phyloP scores from a whole-genome alignment of 371 early-diverging fungal genomes.

The Apophysomyces ossiformis region DNA sequence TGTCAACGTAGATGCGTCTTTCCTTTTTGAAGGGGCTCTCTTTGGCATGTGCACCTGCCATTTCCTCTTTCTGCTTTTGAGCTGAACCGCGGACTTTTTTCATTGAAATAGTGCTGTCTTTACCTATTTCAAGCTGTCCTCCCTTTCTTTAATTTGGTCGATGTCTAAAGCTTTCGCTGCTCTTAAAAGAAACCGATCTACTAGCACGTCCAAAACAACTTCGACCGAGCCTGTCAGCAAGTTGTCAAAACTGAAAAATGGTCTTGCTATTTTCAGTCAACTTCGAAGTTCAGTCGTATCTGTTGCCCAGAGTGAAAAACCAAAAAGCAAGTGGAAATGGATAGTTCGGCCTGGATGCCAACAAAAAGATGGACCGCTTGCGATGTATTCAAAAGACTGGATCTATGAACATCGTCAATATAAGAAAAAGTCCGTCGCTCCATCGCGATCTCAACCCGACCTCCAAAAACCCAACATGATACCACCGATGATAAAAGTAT shows the following conservation, averaged over 20 bases:
- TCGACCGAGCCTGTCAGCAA: slow-evolving; percentile 23
- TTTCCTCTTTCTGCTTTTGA: slow-evolving; percentile 8
- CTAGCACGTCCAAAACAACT: slow-evolving; percentile 22
- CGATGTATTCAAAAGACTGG: slow-evolving; percentile 14
- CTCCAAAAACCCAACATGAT: neutral
- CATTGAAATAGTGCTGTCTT: neutral
- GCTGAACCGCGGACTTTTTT: neutral
- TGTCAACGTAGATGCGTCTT: neutral
- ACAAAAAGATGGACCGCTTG: slow-evolving; percentile 10
- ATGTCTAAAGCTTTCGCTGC: slow-evolving; percentile 30
- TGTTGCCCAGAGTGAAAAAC: neutral
- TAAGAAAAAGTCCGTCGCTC: slow-evolving; percentile 1
- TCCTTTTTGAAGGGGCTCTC: neutral
- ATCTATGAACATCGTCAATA: slow-evolving; percentile 6
- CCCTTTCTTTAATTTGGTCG: neutral
- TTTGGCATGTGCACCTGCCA: slow-evolving; percentile 5
- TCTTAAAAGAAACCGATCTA: slow-evolving; percentile 31
- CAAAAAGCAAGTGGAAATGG: slow-evolving; percentile 5
- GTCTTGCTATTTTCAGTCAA: slow-evolving; percentile 26
- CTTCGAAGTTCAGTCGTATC: slow-evolving; percentile 21
- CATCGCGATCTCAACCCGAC: neutral
- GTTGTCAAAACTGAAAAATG: slow-evolving; percentile 30
- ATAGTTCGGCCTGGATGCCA: slow-evolving; percentile 11
- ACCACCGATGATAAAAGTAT: neutral
- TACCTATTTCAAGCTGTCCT: neutral